Base-by-base conservation (phyloP, 1,284 basidiomycete species). In the Pseudozyma pruni region DNA sequence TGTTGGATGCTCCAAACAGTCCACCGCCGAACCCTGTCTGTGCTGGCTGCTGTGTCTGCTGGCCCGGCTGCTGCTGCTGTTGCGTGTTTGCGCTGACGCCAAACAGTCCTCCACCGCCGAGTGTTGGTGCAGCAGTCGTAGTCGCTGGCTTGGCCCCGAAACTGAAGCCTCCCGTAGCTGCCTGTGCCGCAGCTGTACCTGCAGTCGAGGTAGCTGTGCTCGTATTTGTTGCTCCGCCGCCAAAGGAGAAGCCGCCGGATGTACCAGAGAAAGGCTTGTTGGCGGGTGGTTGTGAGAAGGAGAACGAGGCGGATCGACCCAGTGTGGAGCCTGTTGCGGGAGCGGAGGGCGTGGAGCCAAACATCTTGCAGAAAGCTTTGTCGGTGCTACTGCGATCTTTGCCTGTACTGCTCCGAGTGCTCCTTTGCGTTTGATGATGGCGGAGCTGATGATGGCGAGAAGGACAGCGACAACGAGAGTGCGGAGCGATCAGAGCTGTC, bases 261-360 rank as follows among this genome's bases (percentile, higher is more conserved):
- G 64, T 57, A n/a, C 70, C 70, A 4, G 64, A 56, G 54, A 72
- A 72, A 1, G 70, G 70, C 29, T 69, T 68, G 47, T 56, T 64
- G 4, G 70, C 64, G 11, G 70, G 70, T 2, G 59, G 70, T 42
- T 72, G 70, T 1, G 70, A 72, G 46, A 72, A 72, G 44, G 60
- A 64, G 50, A 72, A 72, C 16, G 64, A 68, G 14, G 70, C 70
- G 25, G 70, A 72, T 48, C 70, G 41, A 25, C 70, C 70, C 1
- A 68, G 39, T 6, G 70, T 59, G 0, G 64, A 53, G 38, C 64
- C 59, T 17, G 69, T 56, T 3, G 60, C 32, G 6, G 43, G 23
- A 0, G 67, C 46, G 51, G 55, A 51, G 2, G 62, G 51, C 3
- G 64, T 52, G 8, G 63, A 50, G 23, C 64, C 70, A 20, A 68